Evolutionary conservation across 1,284 basidiomycete genomes (phyloP).

Genomic region (Sporisorium graminicola): DNA sequence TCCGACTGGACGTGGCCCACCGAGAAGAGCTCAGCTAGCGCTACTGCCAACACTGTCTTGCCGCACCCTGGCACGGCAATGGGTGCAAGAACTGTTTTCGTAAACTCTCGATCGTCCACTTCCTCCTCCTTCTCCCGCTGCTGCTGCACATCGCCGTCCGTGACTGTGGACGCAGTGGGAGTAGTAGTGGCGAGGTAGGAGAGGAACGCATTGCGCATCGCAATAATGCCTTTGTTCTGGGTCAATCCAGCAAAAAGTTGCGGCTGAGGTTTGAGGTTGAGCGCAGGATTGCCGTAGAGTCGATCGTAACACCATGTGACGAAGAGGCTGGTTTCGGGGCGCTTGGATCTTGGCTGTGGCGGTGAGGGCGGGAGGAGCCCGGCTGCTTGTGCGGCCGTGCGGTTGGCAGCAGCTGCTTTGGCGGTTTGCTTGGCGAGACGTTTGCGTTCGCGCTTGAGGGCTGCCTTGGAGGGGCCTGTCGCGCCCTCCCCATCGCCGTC

Average conservation of each 20-base stretch:
- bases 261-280: constrained; percentile 78
- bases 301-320: constrained; percentile 64
- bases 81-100: constrained; percentile 88
- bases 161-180: constrained; percentile 32
- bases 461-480: constrained; percentile 26
- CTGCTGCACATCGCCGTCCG: background rate
- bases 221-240: constrained; percentile 85
- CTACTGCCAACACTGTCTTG: constrained; percentile 89
- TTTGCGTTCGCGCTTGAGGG: constrained; percentile 37
- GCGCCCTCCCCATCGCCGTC: background rate
- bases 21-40: constrained; percentile 82
- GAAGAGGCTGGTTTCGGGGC: constrained; percentile 62
- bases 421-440: constrained; percentile 11
- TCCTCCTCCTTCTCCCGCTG: constrained; percentile 25
- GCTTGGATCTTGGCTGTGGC: constrained; percentile 50
- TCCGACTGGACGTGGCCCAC: constrained; percentile 87
- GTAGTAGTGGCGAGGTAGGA: constrained; percentile 72
- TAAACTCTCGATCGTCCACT: constrained; percentile 71
- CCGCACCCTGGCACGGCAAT: constrained; percentile 93
- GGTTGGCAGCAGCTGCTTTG: background rate
- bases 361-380: constrained; percentile 41
- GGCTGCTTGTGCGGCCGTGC: constrained; percentile 23
- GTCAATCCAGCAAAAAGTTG: constrained; percentile 77
- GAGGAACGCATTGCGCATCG: constrained; percentile 84
- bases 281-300: constrained; percentile 69